These are phyloP conservation scores for Bisporella sp. DNA, from an alignment of 2,329 filamentous ascomycete genomes.

Conservation along the genomic window DNA sequence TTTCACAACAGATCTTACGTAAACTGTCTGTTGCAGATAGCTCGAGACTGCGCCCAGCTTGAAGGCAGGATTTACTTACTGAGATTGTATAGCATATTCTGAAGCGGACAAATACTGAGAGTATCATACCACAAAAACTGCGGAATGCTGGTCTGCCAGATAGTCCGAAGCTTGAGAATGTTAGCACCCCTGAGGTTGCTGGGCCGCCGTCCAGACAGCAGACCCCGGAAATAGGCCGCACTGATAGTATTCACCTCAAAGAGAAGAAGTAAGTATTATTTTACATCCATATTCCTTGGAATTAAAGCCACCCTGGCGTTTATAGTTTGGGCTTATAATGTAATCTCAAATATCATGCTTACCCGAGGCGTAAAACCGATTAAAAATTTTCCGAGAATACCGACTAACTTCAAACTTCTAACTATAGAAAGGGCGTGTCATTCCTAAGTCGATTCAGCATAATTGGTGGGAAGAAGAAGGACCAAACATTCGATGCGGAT, in stretches of 20 bases:
- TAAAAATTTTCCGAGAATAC: no score
- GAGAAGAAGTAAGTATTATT: slow-evolving; percentile 58
- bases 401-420: no score
- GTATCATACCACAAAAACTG: slow-evolving; percentile 43
- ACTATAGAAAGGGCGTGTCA: slow-evolving; percentile 70
- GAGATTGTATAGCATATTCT: slow-evolving; percentile 43
- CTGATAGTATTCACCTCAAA: slow-evolving; percentile 32
- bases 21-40: no score
- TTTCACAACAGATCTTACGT: not conserved
- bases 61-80: slow-evolving; percentile 5
- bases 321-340: no score
- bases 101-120: slow-evolving; percentile 59
- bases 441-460: slow-evolving; percentile 80
- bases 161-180: slow-evolving; percentile 30
- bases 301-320: no score
- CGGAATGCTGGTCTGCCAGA: slow-evolving; percentile 47
- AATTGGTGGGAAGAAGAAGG: slow-evolving; percentile 68
- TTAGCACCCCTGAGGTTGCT: slow-evolving; percentile 18
- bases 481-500: slow-evolving; percentile 36
- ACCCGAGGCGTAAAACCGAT: no score
- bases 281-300: no score
- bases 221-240: slow-evolving; percentile 21
- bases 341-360: no score
- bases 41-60: no score
- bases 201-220: slow-evolving; percentile 29